These are phyloP conservation scores for Fusarium hostae DNA, from an alignment of 2,329 filamentous ascomycete genomes.

Conservation along the genomic window DNA sequence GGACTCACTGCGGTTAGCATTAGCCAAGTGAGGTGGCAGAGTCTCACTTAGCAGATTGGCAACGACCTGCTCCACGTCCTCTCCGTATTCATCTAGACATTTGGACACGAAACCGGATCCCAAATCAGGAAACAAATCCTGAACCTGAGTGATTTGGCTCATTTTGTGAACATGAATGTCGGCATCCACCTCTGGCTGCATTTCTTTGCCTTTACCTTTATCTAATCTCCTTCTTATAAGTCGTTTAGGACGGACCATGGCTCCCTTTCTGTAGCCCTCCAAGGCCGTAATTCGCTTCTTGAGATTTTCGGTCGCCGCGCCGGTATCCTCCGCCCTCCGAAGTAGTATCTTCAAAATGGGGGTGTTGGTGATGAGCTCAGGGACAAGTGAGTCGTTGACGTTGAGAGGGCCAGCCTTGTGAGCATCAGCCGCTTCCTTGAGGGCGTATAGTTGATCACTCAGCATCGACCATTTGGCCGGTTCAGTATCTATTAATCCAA, in stretches of 20 bases:
- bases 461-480: conserved; percentile 79
- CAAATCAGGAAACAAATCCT: conserved; percentile 90
- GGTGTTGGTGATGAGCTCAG: conserved; percentile 83
- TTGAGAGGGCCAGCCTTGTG: conserved; percentile 67
- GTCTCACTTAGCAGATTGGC: conserved; percentile 83
- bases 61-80: conserved; percentile 82
- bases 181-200: conserved; percentile 51
- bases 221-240: conserved; percentile 65
- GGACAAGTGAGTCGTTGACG: conserved; percentile 77
- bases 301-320: conserved; percentile 64
- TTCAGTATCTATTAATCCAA: conserved; percentile 73
- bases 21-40: conserved; percentile 74
- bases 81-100: conserved; percentile 81
- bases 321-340: conserved; percentile 61
- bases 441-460: conserved; percentile 83
- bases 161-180: conserved; percentile 81
- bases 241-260: conserved; percentile 61
- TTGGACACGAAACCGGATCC: conserved; percentile 84
- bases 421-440: conserved; percentile 77
- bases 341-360: conserved; percentile 75
- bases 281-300: conserved; percentile 71
- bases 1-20: conserved; percentile 71
- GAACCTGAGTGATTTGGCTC: conserved; percentile 88
- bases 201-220: conserved; percentile 71
- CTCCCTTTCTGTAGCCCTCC: conserved; percentile 68